Percentiles rank a stretch among this genome's conserved stretches.
These are phyloP conservation scores for Boletus barrowsii DNA, from an alignment of 768 basidiomycete genomes.

Conservation along the genomic window DNA sequence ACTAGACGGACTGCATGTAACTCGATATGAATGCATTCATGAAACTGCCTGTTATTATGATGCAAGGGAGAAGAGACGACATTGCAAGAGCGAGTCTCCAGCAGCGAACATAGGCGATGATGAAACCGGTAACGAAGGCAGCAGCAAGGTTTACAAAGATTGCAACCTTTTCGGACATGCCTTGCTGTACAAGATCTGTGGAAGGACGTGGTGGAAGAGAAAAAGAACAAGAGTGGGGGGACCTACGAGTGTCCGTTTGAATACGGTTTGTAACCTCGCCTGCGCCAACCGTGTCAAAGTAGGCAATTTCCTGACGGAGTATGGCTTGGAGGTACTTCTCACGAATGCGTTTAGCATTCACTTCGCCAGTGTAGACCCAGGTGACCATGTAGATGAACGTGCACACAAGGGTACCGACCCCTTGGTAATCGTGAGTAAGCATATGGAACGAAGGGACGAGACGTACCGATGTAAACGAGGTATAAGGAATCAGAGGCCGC, in stretches of 20 bases:
- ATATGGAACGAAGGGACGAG: not conserved
- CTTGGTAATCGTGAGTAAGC: slow-evolving; percentile 33
- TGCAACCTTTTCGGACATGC: not conserved
- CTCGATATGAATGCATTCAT: slow-evolving; percentile 68
- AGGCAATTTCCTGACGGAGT: slow-evolving; percentile 83
- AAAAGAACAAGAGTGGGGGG: no score
- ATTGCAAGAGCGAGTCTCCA: slow-evolving; percentile 88
- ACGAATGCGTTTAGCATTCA: slow-evolving; percentile 78
- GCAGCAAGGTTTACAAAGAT: slow-evolving; percentile 45
- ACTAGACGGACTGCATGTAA: slow-evolving; percentile 61
- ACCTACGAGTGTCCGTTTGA: slow-evolving; percentile 65
- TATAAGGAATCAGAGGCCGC: slow-evolving; percentile 60
- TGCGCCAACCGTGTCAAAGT: slow-evolving; percentile 87
- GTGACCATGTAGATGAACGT: slow-evolving; percentile 71
- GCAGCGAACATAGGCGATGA: slow-evolving; percentile 61
- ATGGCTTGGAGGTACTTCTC: slow-evolving; percentile 78
- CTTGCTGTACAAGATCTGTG: not conserved
- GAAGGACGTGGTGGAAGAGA: not conserved
- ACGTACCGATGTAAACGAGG: slow-evolving; percentile 62
- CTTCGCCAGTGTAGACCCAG: slow-evolving; percentile 75
- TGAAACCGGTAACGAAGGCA: slow-evolving; percentile 78
- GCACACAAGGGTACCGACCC: slow-evolving; percentile 69
- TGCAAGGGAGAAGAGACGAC: slow-evolving; percentile 80
- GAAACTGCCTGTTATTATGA: slow-evolving; percentile 64
- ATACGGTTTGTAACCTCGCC: slow-evolving; percentile 96